phyloP scores from a whole-genome alignment of 2,329 filamentous ascomycete genomes.

The Alternaria atra region DNA sequence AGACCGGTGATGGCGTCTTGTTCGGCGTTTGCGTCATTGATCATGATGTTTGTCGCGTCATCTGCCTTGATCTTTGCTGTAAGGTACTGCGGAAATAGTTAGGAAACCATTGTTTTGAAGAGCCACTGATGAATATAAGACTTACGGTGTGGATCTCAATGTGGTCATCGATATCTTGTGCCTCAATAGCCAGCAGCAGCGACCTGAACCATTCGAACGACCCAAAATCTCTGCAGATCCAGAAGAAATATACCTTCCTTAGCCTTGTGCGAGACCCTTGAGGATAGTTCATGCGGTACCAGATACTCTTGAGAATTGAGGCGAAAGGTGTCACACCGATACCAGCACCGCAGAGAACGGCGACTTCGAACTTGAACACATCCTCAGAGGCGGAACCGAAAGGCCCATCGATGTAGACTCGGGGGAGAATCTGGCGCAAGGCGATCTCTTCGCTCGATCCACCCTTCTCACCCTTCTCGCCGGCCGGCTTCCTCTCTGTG shows the following conservation, averaged over 20 bases:
- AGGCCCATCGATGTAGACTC: conserved; percentile 84
- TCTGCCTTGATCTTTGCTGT: conserved; percentile 87
- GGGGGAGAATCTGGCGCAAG: conserved; percentile 76
- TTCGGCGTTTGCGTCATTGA: conserved; percentile 85
- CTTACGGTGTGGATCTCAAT: conserved; percentile 84
- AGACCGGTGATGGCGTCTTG: conserved; percentile 86
- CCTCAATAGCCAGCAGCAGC: conserved; percentile 82
- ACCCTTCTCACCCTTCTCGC: conserved; percentile 59
- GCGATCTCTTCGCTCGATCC: conserved; percentile 72
- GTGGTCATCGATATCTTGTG: conserved; percentile 81
- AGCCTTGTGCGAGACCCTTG: conserved; percentile 76
- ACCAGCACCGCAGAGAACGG: conserved; percentile 60
- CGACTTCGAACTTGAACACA: conserved; percentile 74
- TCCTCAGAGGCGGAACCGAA: conserved; percentile 88
- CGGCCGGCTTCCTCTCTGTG: conserved; percentile 65
- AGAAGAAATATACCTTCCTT: conserved; percentile 91
- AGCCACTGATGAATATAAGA: neutral
- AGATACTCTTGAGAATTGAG: conserved; percentile 78
- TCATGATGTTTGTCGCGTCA: conserved; percentile 91
- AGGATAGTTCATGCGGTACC: conserved; percentile 91
- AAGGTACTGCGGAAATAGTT: conserved; percentile 65
- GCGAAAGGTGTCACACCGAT: conserved; percentile 64
- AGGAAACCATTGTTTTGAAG: conserved; percentile 11
- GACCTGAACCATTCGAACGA: conserved; percentile 92
- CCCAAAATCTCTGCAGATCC: conserved; percentile 87